Evolutionary conservation across 768 basidiomycete species (phyloP).

Genomic region (Phylloporus arenicola): DNA sequence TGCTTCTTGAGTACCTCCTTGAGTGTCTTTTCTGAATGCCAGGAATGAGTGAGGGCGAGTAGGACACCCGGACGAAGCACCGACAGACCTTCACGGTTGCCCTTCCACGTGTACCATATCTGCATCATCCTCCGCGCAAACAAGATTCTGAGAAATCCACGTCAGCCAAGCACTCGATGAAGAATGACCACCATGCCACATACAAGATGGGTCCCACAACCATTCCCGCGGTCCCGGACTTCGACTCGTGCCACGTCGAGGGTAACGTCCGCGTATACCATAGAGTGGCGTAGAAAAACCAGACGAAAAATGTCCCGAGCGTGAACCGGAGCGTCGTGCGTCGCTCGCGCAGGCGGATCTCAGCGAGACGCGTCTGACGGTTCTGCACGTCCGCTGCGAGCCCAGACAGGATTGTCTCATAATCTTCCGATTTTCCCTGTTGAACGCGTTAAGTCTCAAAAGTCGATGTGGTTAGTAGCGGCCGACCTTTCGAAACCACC

Average conservation of each 20-base stretch:
- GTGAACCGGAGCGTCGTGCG: constrained; percentile 73
- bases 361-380: constrained; percentile 67
- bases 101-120: constrained; percentile 77
- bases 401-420: constrained; percentile 63
- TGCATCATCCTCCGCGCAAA: constrained; percentile 78
- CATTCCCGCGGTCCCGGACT: constrained; percentile 43
- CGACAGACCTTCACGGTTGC: constrained; percentile 66
- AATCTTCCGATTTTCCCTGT: constrained; percentile 49
- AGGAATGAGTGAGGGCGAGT: not conserved
- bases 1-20: constrained; percentile 70
- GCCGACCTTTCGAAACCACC: constrained; percentile 28
- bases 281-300: constrained; percentile 65
- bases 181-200: constrained; percentile 27
- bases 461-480: not conserved
- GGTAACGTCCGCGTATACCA: constrained; percentile 68
- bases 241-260: constrained; percentile 22
- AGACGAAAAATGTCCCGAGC: constrained; percentile 67
- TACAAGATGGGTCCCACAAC: constrained; percentile 75
- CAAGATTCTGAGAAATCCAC: constrained; percentile 45
- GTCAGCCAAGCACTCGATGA: constrained; percentile 2
- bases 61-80: not conserved
- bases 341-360: constrained; percentile 81
- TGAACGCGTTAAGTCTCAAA: not conserved
- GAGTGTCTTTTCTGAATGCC: constrained; percentile 66
- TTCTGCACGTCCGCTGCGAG: constrained; percentile 68